A percentile compares a stretch with the other conserved stretches of the same genome.
These are phyloP conservation scores for Oryza brachyantha DNA, from an alignment of 176 grass and related monocot species.

Conservation along the genomic window DNA sequence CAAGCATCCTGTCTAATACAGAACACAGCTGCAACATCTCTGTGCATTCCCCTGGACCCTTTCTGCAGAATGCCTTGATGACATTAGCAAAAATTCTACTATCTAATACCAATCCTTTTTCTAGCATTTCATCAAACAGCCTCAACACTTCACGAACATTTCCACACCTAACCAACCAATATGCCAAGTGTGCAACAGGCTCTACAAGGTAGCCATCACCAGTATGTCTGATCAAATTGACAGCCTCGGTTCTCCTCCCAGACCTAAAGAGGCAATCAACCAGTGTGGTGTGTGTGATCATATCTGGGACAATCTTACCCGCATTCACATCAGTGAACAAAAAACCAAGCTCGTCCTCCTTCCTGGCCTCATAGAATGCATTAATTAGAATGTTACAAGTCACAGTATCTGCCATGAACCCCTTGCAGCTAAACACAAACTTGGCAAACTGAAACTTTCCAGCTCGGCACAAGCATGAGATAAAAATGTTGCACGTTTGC, in stretches of 20 bases:
- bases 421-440: constrained; percentile 56
- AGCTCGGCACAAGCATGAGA: constrained; percentile 64
- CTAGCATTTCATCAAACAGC: constrained; percentile 73
- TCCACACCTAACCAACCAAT: constrained; percentile 75
- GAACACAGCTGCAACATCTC: constrained; percentile 56
- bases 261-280: constrained; percentile 77
- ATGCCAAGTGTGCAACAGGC: constrained; percentile 55
- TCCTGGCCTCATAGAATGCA: constrained; percentile 56
- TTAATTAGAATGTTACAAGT: constrained; percentile 87
- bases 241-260: constrained; percentile 51
- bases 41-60: constrained; percentile 50
- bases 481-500: constrained; percentile 73
- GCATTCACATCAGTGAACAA: constrained; percentile 49
- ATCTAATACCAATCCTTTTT: constrained; percentile 64
- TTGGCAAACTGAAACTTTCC: constrained; percentile 66
- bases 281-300: constrained; percentile 56
- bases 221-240: constrained; percentile 56
- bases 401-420: constrained; percentile 70
- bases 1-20: constrained; percentile 77
- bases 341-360: constrained; percentile 58
- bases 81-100: constrained; percentile 54
- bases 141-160: constrained; percentile 39
- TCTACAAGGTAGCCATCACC: constrained; percentile 51
- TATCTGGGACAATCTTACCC: constrained; percentile 59
- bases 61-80: constrained; percentile 81